Conservation (phyloP, 1,139 yeast species). For the Debaryomyces nepalensis region DNA sequence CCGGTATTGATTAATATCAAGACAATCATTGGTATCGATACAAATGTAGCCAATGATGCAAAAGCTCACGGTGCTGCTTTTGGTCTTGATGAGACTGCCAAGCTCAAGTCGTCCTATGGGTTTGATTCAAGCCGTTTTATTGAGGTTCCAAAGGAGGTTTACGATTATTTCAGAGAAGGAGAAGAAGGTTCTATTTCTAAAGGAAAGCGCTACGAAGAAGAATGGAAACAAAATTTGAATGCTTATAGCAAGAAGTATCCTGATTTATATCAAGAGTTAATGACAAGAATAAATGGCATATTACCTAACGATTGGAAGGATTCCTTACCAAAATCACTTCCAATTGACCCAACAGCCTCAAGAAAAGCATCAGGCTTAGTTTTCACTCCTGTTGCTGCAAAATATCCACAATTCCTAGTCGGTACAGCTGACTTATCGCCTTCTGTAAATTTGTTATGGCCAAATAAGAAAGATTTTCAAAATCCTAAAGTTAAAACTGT, state of each 20-base stretch:
- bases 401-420: constrained; percentile 26
- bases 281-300: constrained; percentile 25
- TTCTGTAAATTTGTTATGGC: constrained; percentile 32
- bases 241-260: no score
- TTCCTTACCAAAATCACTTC: constrained; percentile 23
- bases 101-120: constrained; percentile 23
- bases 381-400: constrained; percentile 24
- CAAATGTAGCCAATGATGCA: constrained; percentile 29
- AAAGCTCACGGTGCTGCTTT: constrained; percentile 35
- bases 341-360: constrained; percentile 25
- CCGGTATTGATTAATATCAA: constrained; percentile 37
- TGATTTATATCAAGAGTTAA: constrained; percentile 25
- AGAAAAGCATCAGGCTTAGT: constrained; percentile 29
- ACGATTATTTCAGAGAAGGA: no score
- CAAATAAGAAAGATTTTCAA: constrained; percentile 29
- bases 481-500: constrained; percentile 24
- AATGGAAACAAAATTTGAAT: no score
- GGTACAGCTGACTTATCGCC: constrained; percentile 35
- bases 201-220: no score
- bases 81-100: constrained; percentile 28
- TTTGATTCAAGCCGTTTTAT: constrained; percentile 25
- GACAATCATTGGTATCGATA: constrained; percentile 36
- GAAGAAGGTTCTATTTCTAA: no score
- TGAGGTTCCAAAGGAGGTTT: constrained; percentile 19
- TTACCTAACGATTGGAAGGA: constrained; percentile 26